Conservation (phyloP, 2,329 filamentous ascomycete genomes). For the Sarocladium kiliense region DNA sequence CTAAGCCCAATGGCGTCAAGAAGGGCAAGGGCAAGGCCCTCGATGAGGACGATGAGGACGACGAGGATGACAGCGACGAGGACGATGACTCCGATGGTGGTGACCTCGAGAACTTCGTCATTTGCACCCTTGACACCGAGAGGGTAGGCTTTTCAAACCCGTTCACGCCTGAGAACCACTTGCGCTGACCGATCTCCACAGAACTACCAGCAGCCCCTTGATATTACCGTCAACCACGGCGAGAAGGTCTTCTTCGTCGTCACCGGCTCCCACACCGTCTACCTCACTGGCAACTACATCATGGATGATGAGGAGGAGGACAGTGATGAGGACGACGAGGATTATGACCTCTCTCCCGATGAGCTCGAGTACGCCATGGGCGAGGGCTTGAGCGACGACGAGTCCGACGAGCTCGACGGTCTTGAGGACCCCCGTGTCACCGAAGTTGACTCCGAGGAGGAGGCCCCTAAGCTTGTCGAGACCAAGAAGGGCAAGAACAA, state of each 20-base stretch:
- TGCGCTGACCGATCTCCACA: slow-evolving; percentile 29
- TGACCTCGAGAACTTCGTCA: slow-evolving; percentile 81
- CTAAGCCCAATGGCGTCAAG: slow-evolving; percentile 54
- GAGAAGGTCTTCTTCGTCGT: slow-evolving; percentile 93
- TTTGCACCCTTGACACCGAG: slow-evolving; percentile 93
- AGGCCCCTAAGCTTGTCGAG: slow-evolving; percentile 56
- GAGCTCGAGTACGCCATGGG: slow-evolving; percentile 70
- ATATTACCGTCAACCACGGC: slow-evolving; percentile 84
- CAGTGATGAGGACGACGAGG: slow-evolving; percentile 62
- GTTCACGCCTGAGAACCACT: not conserved
- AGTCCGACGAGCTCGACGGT: slow-evolving; percentile 73
- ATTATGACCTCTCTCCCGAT: slow-evolving; percentile 78
- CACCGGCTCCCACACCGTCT: slow-evolving; percentile 82
- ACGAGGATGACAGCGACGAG: slow-evolving; percentile 46
- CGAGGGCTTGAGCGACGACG: slow-evolving; percentile 68
- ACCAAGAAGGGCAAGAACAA: slow-evolving; percentile 83
- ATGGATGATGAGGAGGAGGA: slow-evolving; percentile 62
- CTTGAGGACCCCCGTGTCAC: slow-evolving; percentile 76
- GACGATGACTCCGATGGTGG: slow-evolving; percentile 58
- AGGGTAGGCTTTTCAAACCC: slow-evolving; percentile 56
- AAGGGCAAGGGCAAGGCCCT: slow-evolving; percentile 67
- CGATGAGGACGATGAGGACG: slow-evolving; percentile 52
- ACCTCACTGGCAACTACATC: slow-evolving; percentile 94
- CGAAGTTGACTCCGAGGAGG: slow-evolving; percentile 76
- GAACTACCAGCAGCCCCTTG: slow-evolving; percentile 92